Base-by-base conservation (phyloP, 2,329 filamentous ascomycete species). In the Paraconiothyrium sp. region DNA sequence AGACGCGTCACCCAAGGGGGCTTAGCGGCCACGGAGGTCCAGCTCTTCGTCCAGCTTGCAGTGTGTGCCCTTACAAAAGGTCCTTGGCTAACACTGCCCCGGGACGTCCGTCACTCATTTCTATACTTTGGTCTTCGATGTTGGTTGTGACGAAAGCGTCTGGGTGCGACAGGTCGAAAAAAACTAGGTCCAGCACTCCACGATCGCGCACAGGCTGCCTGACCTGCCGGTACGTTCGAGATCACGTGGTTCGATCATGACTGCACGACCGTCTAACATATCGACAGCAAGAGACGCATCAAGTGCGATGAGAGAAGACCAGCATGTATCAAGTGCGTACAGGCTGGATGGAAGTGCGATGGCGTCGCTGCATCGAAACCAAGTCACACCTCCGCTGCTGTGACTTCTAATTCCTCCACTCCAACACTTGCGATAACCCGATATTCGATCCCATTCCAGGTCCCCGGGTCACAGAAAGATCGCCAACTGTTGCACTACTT, bases 401-500 rank as follows among this genome's bases (percentile, higher is more conserved):
- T 20, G 39, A 37, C 27, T 11, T 22, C 35, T 14, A 35, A 22
- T 2, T 5, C 7, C 24, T 35, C 39, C n/a, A 20, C 27, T 16
- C 24, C 22, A 13, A 3, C 24, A 10, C 52, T 55, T 13, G 47
- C 54, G 16, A 61, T 61, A 20, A 52, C 54, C 6, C 32, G 59
- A 3, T 61, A 61, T 24, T 44, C 59, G 27, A 43, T 61, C 16
- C 59, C 59, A 9, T 61, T 61, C 20, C 46, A 48, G 9, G 44
- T 61, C 9, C 59, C 54, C 27, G 59, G 59, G 2, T 61, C 59
- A 11, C 59, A 58, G n/a, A 57, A 47, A 34, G 59, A 61, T 20
- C 59, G 59, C 32, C 59, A 61, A 43, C 32, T 58, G 20, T n/a
- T 61, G 20, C 59, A 61, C 39, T 61, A 61, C 48, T 61, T 54